Percentiles rank a stretch among this genome's conserved stretches.
These are phyloP conservation scores for Zymoseptoria pseudotritici DNA, from an alignment of 2,329 filamentous ascomycete genomes.

Conservation along the genomic window DNA sequence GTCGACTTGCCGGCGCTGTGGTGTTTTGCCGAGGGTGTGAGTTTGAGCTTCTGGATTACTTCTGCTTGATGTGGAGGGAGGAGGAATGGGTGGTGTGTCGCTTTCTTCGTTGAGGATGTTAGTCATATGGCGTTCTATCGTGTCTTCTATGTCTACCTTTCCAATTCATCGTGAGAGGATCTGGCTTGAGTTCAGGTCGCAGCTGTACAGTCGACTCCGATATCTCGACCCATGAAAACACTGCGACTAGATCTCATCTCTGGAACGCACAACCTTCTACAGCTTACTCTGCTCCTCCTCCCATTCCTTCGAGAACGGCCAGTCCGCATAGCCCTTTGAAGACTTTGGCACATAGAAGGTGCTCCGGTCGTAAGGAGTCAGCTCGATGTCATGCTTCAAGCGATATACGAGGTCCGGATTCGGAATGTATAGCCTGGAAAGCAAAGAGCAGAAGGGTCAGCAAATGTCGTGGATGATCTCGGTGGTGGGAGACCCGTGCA, in stretches of 20 bases:
- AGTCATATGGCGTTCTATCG: too few relatives aligned
- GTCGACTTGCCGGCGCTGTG: conserved; percentile 23
- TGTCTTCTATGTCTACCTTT: neutral
- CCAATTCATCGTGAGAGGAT: too few relatives aligned
- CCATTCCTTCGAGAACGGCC: conserved; percentile 33
- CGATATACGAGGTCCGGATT: conserved; percentile 45
- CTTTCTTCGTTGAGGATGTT: neutral
- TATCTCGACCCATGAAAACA: neutral
- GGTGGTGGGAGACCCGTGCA: too few relatives aligned
- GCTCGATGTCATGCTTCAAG: conserved; percentile 36
- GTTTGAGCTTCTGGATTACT: conserved; percentile 18
- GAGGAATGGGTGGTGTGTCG: neutral
- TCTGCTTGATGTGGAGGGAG: neutral
- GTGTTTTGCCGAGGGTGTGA: conserved; percentile 25
- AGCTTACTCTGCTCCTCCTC: neutral
- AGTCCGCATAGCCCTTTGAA: conserved; percentile 38
- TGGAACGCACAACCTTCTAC: neutral
- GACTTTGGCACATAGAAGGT: conserved; percentile 39
- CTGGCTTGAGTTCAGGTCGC: too few relatives aligned
- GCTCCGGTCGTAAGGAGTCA: conserved; percentile 40
- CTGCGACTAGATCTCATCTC: neutral
- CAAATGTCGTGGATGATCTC: neutral
- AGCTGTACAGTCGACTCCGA: too few relatives aligned
- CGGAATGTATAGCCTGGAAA: conserved; percentile 37
- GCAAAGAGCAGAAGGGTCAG: neutral